Evolutionary conservation across 1,284 basidiomycete genomes (phyloP).

Genomic region (Golubevia pallescens): DNA sequence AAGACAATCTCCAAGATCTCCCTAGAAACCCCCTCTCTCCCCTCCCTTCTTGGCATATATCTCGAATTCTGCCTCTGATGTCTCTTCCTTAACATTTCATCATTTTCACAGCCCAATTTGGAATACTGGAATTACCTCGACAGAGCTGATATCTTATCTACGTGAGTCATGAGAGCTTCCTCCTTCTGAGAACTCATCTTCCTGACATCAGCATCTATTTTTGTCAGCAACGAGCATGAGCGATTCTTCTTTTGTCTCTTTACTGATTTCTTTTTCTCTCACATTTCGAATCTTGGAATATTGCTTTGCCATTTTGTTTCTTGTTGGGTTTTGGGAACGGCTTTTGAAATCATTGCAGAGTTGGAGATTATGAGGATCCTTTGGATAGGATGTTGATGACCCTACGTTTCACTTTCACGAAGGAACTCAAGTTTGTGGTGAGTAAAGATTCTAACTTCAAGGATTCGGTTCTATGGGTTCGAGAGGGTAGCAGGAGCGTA

Average conservation of each 20-base stretch:
- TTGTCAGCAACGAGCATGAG: no score
- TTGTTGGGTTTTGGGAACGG: no score
- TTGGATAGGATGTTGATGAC: conserved; percentile 56
- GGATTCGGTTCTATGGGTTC: no score
- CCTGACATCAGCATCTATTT: background rate
- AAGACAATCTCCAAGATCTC: background rate
- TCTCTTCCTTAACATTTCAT: background rate
- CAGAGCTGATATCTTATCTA: conserved; percentile 84
- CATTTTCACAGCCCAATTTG: conserved; percentile 33
- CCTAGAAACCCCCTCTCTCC: background rate
- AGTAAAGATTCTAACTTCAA: no score
- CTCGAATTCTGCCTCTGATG: background rate
- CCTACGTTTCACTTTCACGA: conserved; percentile 55
- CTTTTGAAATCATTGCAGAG: conserved; percentile 11
- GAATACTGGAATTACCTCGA: conserved; percentile 78
- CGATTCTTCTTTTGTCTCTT: no score
- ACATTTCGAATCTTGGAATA: no score
- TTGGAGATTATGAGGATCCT: conserved; percentile 49
- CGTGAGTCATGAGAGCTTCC: conserved; percentile 67
- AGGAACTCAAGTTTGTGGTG: conserved; percentile 56
- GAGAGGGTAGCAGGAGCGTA: no score
- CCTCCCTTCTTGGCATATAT: background rate
- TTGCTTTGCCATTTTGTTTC: no score
- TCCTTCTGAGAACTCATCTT: background rate
- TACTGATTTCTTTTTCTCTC: no score